Conservation (phyloP, 306 rosid species). For the Castanea mollissima region DNA sequence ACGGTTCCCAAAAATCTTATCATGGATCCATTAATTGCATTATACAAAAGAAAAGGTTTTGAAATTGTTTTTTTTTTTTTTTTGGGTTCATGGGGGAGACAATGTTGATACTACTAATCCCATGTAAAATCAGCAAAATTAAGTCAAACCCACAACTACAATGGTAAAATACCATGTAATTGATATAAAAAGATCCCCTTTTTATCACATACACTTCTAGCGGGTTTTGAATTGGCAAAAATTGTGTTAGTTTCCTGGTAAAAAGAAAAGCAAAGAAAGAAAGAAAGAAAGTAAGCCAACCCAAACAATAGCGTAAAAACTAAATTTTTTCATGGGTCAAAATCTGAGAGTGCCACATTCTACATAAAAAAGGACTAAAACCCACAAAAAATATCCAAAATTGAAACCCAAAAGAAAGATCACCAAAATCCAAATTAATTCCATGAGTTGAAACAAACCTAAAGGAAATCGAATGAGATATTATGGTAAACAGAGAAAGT, state of each 20-base stretch:
- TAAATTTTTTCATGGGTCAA: not conserved
- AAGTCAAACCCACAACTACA: not conserved
- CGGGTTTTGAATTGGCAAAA: too few species aligned
- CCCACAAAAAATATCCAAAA: not conserved
- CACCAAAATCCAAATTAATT: too few species aligned
- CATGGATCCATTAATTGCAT: not conserved
- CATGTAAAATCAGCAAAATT: too few species aligned
- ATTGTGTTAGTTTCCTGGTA: too few species aligned
- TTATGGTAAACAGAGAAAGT: not conserved
- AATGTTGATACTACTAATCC: not conserved
- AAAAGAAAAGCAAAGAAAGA: not conserved
- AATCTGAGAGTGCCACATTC: not conserved
- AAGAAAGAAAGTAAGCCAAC: not conserved
- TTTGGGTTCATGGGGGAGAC: not conserved
- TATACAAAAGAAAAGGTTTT: not conserved
- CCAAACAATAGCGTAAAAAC: not conserved
- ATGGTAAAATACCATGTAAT: not conserved
- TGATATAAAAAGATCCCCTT: not conserved
- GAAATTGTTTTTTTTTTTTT: not conserved
- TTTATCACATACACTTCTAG: too few species aligned
- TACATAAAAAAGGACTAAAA: not conserved
- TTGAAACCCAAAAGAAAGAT: slow-evolving; percentile 5
- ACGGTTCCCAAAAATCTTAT: not conserved
- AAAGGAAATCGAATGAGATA: not conserved
- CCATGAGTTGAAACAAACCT: not conserved